Percentiles rank a stretch among this genome's conserved stretches.
Conservation (phyloP, 306 rosid species). For the Inga oerstediana region DNA sequence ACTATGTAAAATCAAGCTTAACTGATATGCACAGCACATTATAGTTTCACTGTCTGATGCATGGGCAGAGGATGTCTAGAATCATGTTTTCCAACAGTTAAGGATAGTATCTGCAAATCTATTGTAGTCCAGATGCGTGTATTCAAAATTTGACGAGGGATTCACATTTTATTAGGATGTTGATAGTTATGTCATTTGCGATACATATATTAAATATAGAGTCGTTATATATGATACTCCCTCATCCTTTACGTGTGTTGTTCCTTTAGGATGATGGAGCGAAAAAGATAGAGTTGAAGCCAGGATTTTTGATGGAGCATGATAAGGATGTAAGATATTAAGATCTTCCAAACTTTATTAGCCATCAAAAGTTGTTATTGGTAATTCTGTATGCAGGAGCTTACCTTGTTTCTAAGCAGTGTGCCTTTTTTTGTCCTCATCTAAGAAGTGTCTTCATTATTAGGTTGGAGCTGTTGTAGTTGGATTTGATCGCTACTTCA, state of each 20-base stretch:
- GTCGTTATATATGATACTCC: background rate
- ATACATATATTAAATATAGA: slow-evolving; percentile 3
- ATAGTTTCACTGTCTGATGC: slow-evolving; percentile 15
- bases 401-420: background rate
- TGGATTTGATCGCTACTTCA: slow-evolving; percentile 97
- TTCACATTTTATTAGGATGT: background rate
- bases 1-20: background rate
- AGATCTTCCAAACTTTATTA: slow-evolving; percentile 32
- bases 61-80: background rate
- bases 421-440: background rate
- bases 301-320: slow-evolving; percentile 94
- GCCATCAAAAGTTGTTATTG: slow-evolving; percentile 6
- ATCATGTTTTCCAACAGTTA: background rate
- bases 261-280: slow-evolving; percentile 79
- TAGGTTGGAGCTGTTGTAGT: slow-evolving; percentile 99
- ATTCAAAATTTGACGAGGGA: background rate
- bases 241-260: background rate
- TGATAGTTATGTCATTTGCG: background rate
- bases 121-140: background rate
- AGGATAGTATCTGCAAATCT: background rate
- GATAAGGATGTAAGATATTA: slow-evolving; percentile 63
- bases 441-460: slow-evolving; percentile 15
- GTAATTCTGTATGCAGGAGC: background rate
- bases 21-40: slow-evolving; percentile 15
- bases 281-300: slow-evolving; percentile 92